Base-by-base conservation (phyloP, 768 basidiomycete species). In the Inosperma sp. region DNA sequence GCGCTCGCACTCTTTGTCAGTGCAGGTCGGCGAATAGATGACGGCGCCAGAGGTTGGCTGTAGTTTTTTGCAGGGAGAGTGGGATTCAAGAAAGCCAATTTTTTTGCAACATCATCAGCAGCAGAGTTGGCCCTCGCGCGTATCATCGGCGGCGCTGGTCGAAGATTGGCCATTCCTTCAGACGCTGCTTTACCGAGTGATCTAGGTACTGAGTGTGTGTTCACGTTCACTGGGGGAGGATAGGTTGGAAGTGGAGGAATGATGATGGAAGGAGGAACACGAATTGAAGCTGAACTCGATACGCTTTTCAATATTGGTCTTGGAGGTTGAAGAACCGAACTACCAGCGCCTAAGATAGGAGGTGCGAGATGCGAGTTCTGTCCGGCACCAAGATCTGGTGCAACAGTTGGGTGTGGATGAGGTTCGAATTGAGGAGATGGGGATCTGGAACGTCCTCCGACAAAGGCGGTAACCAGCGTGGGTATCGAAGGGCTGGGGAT, bases 1-100 rank as follows among this genome's bases (percentile, higher is more conserved):
- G 50, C 41, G 30, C 50, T 51, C 17, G 50, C 50, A 7, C 50
- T 51, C 50, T 51, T 51, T 34, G 35, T 35, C 22, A 51, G 26
- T 19, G 26, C 34, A 1, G 50, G 27, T 8, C 33, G 50, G 22
- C 50, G 50, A 37, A 44, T 23, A 37, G 33, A 13, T 14, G 41
- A 39, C 12, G 30, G 43, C 31, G 4, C n/a, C 5, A 13, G 39
- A 17, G 26, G n/a, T 21, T 45, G 31, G 36, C 19, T 36, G 40
- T 7, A 16, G 19, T 16, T 34, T 41, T 29, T n/a, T 44, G 31
- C 41, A 25, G 19, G 17, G 12, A 4, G 31, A 30, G 23, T 13
- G 17, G 35, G 19, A 26, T 13, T 31, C 23, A 23, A 37, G 43
- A 44, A 44, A 17, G 50, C 35, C 22, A 36, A 41, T 29, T 37